Percentiles rank a stretch among this genome's conserved stretches.
phyloP scores from a whole-genome alignment of 768 basidiomycete species.

The Dacryopinax spathularia region DNA sequence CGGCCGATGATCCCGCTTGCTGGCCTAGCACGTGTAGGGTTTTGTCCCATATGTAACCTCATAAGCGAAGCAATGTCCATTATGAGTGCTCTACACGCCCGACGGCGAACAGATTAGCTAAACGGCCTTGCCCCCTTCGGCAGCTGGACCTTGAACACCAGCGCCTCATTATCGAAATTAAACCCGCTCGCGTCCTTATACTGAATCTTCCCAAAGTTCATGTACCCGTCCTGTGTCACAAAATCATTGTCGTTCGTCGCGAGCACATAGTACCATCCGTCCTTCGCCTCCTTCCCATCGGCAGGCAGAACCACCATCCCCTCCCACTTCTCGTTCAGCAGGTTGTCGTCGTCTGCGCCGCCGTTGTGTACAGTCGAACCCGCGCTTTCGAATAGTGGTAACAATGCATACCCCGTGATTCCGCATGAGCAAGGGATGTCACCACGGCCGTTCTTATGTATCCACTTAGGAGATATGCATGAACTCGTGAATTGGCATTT shows the following conservation, averaged over 20 bases:
- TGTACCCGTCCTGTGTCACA: neutral
- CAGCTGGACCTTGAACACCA: neutral
- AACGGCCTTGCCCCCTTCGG: neutral
- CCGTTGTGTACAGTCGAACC: constrained; percentile 6
- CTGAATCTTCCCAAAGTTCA: neutral
- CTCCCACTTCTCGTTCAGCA: constrained; percentile 7
- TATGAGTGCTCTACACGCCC: too few relatives aligned
- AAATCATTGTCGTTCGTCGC: neutral
- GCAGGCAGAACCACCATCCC: neutral
- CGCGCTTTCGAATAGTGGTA: neutral
- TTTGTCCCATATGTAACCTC: too few relatives aligned
- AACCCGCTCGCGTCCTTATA: neutral
- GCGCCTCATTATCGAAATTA: neutral
- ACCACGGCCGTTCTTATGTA: too few relatives aligned
- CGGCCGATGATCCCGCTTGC: too few relatives aligned
- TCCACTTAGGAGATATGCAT: neutral
- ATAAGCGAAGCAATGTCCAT: too few relatives aligned
- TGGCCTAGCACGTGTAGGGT: too few relatives aligned
- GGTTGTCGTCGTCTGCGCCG: constrained; percentile 13
- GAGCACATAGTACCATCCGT: neutral
- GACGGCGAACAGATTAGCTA: too few relatives aligned
- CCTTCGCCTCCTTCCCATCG: neutral
- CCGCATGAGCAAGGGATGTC: too few relatives aligned
- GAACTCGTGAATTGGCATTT: neutral
- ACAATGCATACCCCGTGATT: neutral